Percentiles rank a stretch among this genome's conserved stretches.
Evolutionary conservation across 257 asterid genomes (phyloP).

Genomic region (Marsdenia floribunda): DNA sequence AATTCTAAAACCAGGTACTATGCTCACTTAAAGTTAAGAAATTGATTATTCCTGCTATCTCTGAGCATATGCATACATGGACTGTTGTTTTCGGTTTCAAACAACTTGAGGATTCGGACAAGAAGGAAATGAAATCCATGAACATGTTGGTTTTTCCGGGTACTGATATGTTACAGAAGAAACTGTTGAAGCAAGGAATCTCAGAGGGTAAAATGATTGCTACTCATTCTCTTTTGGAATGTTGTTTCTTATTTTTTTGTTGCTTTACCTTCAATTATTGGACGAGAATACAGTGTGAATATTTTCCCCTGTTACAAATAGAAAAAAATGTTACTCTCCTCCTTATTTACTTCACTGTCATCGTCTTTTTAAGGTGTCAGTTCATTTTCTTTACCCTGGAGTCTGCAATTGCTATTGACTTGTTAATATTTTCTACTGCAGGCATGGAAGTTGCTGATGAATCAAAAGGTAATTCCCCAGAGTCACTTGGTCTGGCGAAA

Average conservation of each 20-base stretch:
- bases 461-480: slow-evolving; percentile 24
- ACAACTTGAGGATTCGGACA: slow-evolving; percentile 50
- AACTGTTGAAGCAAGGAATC: slow-evolving; percentile 37
- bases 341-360: not conserved
- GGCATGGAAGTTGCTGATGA: slow-evolving; percentile 31
- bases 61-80: slow-evolving; percentile 86
- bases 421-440: slow-evolving; percentile 18
- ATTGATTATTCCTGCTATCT: slow-evolving; percentile 80
- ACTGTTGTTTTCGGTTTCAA: slow-evolving; percentile 65
- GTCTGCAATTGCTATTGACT: slow-evolving; percentile 5
- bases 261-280: not conserved
- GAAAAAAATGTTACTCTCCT: not conserved
- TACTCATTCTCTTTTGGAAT: slow-evolving; percentile 6
- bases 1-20: slow-evolving; percentile 51
- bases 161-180: slow-evolving; percentile 84
- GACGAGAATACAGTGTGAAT: not conserved
- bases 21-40: slow-evolving; percentile 57
- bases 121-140: slow-evolving; percentile 55
- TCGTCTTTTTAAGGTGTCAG: not conserved
- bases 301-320: not conserved
- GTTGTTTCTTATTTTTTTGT: not conserved
- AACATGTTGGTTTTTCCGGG: slow-evolving; percentile 92
- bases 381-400: slow-evolving; percentile 12
- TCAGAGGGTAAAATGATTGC: slow-evolving; percentile 37
- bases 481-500: slow-evolving; percentile 27